phyloP scores from a whole-genome alignment of 2,329 filamentous ascomycete species.

The Fusarium sp. region DNA sequence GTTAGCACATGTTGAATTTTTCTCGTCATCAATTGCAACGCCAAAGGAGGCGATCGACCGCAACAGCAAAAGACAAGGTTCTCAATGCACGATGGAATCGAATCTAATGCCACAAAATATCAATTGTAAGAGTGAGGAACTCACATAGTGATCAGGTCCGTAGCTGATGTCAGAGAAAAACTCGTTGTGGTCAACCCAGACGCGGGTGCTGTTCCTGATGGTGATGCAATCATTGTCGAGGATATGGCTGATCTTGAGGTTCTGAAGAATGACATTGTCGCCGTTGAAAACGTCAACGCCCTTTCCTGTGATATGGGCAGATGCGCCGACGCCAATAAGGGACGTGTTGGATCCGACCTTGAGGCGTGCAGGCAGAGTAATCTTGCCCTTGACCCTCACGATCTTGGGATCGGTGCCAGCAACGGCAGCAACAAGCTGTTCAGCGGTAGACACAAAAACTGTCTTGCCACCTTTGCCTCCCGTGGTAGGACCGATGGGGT shows the following conservation, averaged over 20 bases:
- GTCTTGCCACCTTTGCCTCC: conserved; percentile 60
- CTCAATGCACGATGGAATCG: too few species aligned
- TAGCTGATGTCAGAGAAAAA: conserved; percentile 56
- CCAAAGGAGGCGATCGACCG: neutral
- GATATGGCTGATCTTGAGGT: conserved; percentile 52
- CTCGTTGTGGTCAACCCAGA: conserved; percentile 63
- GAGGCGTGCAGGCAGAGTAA: conserved; percentile 53
- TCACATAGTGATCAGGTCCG: conserved; percentile 54
- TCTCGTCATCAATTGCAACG: neutral
- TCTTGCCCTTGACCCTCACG: conserved; percentile 54
- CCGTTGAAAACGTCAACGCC: conserved; percentile 52
- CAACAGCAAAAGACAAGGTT: too few species aligned
- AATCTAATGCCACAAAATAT: too few species aligned
- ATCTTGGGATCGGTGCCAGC: conserved; percentile 54
- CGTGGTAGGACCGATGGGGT: conserved; percentile 53
- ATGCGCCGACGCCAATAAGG: conserved; percentile 51
- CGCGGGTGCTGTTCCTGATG: conserved; percentile 57
- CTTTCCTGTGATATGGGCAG: conserved; percentile 51
- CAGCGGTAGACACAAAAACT: conserved; percentile 57
- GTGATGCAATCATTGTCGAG: conserved; percentile 57
- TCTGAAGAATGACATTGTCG: conserved; percentile 56
- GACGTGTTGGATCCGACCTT: conserved; percentile 60
- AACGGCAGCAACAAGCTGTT: conserved; percentile 58
- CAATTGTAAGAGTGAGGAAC: neutral
- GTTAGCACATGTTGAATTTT: neutral